These are phyloP conservation scores for Salicornia ramosissima DNA, from an alignment of 148 eudicot species.

Conservation along the genomic window DNA sequence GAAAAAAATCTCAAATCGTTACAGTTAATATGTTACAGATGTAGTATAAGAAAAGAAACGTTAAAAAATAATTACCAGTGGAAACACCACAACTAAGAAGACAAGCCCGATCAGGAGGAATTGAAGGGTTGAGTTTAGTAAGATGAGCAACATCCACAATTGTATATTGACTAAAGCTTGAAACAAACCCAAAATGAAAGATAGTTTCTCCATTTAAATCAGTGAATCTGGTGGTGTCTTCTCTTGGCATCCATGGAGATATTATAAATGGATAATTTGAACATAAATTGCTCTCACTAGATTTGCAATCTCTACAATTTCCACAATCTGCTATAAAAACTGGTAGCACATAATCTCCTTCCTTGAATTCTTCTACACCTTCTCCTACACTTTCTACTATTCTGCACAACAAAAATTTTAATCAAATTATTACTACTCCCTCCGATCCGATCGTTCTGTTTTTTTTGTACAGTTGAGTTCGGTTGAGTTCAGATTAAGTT, in stretches of 20 bases:
- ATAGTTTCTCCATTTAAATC: conserved; percentile 67
- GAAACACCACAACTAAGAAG: conserved; percentile 91
- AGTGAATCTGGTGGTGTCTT: conserved; percentile 77
- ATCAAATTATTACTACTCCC: too few species aligned
- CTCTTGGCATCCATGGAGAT: conserved; percentile 70
- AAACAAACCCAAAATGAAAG: conserved; percentile 56
- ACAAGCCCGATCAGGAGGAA: conserved; percentile 81
- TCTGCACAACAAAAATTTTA: conserved; percentile 32
- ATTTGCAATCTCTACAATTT: conserved; percentile 70
- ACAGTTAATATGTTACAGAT: too few species aligned
- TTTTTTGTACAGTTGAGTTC: too few species aligned
- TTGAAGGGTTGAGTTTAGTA: conserved; percentile 50
- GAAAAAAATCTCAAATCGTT: too few species aligned
- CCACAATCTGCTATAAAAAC: conserved; percentile 66
- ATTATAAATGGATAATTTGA: conserved; percentile 48
- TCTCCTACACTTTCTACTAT: conserved; percentile 86
- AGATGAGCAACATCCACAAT: conserved; percentile 67
- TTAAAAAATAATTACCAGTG: conserved; percentile 62
- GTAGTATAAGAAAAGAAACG: background rate
- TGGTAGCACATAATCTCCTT: conserved; percentile 80
- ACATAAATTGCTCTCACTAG: conserved; percentile 74
- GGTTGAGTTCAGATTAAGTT: too few species aligned
- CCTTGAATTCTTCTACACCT: conserved; percentile 46
- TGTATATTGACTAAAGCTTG: conserved; percentile 81
- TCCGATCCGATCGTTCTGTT: too few species aligned